Percentiles rank a stretch among this genome's conserved stretches.
phyloP scores from a whole-genome alignment of 2,329 filamentous ascomycete genomes.

The Sclerotiophoma versabilis region DNA sequence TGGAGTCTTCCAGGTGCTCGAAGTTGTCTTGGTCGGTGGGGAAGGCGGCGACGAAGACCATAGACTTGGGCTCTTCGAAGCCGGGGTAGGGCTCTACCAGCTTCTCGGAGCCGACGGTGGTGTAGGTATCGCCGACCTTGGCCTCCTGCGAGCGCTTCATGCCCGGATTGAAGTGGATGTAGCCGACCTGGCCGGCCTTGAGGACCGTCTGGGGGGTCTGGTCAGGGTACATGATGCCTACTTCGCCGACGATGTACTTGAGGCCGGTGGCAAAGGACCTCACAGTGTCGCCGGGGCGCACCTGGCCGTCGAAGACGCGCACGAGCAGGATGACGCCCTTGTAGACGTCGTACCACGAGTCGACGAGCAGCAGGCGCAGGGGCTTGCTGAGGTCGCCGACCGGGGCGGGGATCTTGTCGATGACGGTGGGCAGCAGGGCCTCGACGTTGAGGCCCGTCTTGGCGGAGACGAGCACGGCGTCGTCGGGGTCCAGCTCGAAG shows the following conservation, averaged over 20 bases:
- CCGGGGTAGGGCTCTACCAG: conserved; percentile 82
- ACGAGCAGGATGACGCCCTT: conserved; percentile 92
- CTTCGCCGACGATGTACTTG: conserved; percentile 93
- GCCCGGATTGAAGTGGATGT: conserved; percentile 95
- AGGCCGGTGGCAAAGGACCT: conserved; percentile 85
- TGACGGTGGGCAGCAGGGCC: conserved; percentile 81
- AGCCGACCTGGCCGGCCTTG: conserved; percentile 92
- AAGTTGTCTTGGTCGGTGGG: conserved; percentile 91
- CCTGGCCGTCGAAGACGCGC: conserved; percentile 84
- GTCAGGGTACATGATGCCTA: conserved; percentile 93
- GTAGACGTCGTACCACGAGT: conserved; percentile 98
- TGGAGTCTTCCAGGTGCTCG: conserved; percentile 87
- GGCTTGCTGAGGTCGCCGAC: conserved; percentile 75
- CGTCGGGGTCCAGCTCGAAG: conserved; percentile 84
- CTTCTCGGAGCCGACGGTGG: conserved; percentile 77
- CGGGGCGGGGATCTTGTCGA: conserved; percentile 84
- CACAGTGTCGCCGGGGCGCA: conserved; percentile 84
- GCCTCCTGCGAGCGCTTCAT: conserved; percentile 98
- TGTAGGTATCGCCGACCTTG: conserved; percentile 95
- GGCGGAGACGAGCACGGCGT: conserved; percentile 81
- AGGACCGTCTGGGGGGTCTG: conserved; percentile 81
- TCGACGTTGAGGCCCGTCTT: conserved; percentile 92
- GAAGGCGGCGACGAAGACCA: conserved; percentile 98
- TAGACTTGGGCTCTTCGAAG: conserved; percentile 96
- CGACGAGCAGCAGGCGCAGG: conserved; percentile 84